Evolutionary conservation across 2,329 filamentous ascomycete genomes (phyloP), one percentile per base, ranked within the genome.

Genomic region (Epichloe sp.): DNA sequence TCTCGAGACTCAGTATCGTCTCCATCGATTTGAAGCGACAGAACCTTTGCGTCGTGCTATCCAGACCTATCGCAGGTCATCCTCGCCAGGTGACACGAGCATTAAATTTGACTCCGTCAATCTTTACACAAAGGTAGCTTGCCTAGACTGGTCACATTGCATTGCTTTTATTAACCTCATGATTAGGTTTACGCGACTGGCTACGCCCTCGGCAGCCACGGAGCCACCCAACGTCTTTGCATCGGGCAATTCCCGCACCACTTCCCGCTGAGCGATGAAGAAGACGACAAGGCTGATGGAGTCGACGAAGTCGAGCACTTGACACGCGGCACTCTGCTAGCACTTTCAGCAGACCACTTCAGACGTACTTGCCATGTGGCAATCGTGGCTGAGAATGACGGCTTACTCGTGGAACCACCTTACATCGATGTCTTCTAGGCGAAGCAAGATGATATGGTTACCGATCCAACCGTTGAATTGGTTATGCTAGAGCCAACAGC

Each of bases 401-500:
- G 88, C 3, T 66, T 71, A 1, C 71, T 68, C 12, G 48, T 52
- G 46, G 14, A 31, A 15, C 21, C 36, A 1, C 35, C 50, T 5
- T 48, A 47, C 34, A 76, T 95, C 15, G 88, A 95, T 56, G 70
- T 95, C 0, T 83, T 84, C 60, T 90, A 88, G 69, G 77, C 78
- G 0, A 65, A 75, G 7, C 59, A 72, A 0, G 68, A 78, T 3
- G 78, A 89, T 23, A 70, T 82, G 0, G 53, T 76, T 3, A 71
- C 94, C 47, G 85, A 95, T 59, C 81, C 88, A 0, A 74, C 77
- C 15, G 65, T 77, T 36, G 80, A 85, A 58, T 83, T 82, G 64
- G 66, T 90, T 11, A 95, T 95, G 86, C 69, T 95, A 0, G 88
- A 95, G 61, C 76, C 85, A 1, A 77, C 82, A 3, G 65, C 67